Base-by-base conservation (phyloP, 495 filamentous ascomycete genomes). In the Trichoderma orchidacearum region DNA sequence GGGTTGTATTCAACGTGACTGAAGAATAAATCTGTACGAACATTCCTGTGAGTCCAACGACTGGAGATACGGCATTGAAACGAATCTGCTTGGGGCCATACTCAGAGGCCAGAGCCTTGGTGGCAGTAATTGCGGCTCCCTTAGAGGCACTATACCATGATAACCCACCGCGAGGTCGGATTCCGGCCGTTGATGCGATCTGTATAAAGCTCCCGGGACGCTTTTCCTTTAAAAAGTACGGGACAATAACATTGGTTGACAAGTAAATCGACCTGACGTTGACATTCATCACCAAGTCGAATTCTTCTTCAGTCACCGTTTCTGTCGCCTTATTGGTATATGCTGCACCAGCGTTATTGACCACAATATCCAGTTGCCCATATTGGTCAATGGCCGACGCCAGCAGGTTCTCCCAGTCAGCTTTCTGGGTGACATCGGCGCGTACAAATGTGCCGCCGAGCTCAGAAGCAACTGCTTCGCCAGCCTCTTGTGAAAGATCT, bases 131-230 rank as follows among this genome's bases (percentile, higher is more conserved):
- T 4, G 85, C 80, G 25, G 84, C 82, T 2, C 78, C 82, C 64
- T 87, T 87, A 31, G 77, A 80, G 3, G 81, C 79, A 62, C 85
- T 87, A 61, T 87, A 87, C 82, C 82, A 85, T 11, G 85, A 82
- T 56, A 87, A 68, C 3, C 81, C 80, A 5, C 82, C 81, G n/a
- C 83, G 72, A 3, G 83, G 83, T 54, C 83, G 72, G 23, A 73
- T 76, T 8, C 80, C 80, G 4, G 82, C 83, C 29, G 83, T 83
- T 6, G 77, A 82, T 1, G 83, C 80, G 34, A 86, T 80, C 64
- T 86, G 85, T 58, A 87, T 82, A 55, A 87, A 77, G 7, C 68
- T 74, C 0, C 82, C 83, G 5, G 81, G 79, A n/a, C 74, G 66
- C 13, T 78, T 75, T 58, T 80, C 76, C 56, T 78, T 72, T 28